Evolutionary conservation across 768 basidiomycete genomes (phyloP), one percentile per base, ranked within the genome.

Genomic region (Sporobolomyces phaffii): DNA sequence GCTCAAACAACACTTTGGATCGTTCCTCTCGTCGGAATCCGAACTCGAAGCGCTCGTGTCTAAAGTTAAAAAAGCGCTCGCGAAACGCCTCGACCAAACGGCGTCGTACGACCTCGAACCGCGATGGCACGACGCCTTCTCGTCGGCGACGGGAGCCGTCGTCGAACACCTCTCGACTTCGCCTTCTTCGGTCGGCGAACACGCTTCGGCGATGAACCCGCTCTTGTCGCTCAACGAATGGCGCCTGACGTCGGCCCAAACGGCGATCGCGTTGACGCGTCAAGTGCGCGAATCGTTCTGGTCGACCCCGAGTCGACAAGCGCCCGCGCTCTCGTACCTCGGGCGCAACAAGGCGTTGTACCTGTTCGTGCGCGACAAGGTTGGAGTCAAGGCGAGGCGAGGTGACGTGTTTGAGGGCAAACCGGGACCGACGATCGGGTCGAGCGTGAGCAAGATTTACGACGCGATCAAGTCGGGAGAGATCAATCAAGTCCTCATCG

Each of bases 111-210:
- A 92, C 75, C 84, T 82, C 10, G 74, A 72, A 3, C 81, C 82
- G 17, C 84, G 89, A 51, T 89, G 91, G 88, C 77, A 81, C 59
- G 84, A 83, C 67, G 84, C 88, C 40, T 88, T 87, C 3, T 82
- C 82, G 26, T 83, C 87, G 11, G 81, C 81, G 11, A 83, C 84
- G 13, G 81, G 82, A 1, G 79, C 84, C 5, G 80, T 91, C 40
- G 78, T 91, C 65, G 87, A 90, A 76, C 29, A 69, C 62, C 64
- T 79, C 29, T 38, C 75, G 0, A 76, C 79, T 70, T 73, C n/a
- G n/a, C n/a, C 75, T 20, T 26, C 62, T 31, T 38, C 53, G 29
- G 7, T 44, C 62, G 38, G 65, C 34, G 60, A 73, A 74, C 5
- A 64, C 29, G 31, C 33, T 36, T 13, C 50, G 33, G 5, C 53